A percentile compares a stretch with the other conserved stretches of the same genome.
These are phyloP conservation scores for Ustilago bromivora DNA, from an alignment of 1,284 basidiomycete genomes.

Conservation along the genomic window DNA sequence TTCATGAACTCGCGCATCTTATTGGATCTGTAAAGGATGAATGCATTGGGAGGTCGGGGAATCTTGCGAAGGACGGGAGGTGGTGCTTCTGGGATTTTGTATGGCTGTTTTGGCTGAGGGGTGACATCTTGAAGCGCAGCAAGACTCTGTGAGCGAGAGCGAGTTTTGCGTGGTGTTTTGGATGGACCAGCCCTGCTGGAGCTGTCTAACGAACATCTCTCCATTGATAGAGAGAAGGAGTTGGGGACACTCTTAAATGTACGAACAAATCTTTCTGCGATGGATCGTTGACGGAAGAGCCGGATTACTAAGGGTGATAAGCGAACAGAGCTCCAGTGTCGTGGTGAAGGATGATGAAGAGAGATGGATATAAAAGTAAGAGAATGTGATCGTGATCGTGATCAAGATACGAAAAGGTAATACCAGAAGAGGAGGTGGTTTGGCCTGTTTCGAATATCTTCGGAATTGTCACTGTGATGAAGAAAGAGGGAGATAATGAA, in stretches of 20 bases:
- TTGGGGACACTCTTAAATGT: neutral
- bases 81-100: neutral
- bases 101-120: neutral
- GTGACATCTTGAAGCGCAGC: neutral
- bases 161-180: neutral
- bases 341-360: no score
- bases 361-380: no score
- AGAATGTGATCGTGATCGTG: neutral
- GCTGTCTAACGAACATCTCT: conserved; percentile 8
- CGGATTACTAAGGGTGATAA: neutral
- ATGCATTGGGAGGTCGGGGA: conserved; percentile 45
- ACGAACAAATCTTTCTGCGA: neutral
- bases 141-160: conserved; percentile 23
- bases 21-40: conserved; percentile 42
- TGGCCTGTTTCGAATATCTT: neutral
- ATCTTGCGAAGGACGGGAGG: conserved; percentile 33
- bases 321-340: no score
- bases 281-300: neutral
- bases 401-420: neutral
- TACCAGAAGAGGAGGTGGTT: neutral
- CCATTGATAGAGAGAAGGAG: conserved; percentile 3
- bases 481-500: neutral
- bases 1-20: conserved; percentile 35
- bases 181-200: conserved; percentile 10
- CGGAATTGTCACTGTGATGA: neutral